Percentiles rank a stretch among this genome's conserved stretches.
Conservation (phyloP, 129 eudicot species). For the Kitagawia praeruptora region DNA sequence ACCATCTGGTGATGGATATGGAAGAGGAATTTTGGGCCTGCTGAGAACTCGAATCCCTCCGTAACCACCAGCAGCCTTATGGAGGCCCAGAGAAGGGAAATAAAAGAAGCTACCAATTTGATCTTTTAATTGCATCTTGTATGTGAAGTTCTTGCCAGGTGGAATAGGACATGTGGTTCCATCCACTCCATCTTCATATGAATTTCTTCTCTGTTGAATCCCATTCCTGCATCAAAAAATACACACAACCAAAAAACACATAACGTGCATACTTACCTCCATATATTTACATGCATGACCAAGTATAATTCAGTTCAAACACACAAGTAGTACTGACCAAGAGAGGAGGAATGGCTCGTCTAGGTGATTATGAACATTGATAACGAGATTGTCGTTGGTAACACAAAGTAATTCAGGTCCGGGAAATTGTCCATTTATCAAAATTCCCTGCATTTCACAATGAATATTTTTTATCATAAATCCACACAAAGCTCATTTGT, state of each 20-base stretch:
- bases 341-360: slow-evolving; percentile 7
- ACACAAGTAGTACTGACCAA: not conserved
- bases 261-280: not conserved
- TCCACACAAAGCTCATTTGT: not conserved
- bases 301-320: not conserved
- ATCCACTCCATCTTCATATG: slow-evolving; percentile 3
- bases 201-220: slow-evolving; percentile 1
- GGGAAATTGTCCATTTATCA: slow-evolving; percentile 6
- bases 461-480: not conserved
- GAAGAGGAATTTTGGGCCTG: slow-evolving; percentile 3
- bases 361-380: not conserved
- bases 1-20: not conserved
- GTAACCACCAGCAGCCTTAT: not conserved
- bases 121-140: slow-evolving; percentile 2
- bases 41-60: not conserved
- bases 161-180: slow-evolving; percentile 9
- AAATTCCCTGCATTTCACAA: not conserved
- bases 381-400: not conserved
- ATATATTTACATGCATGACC: not conserved
- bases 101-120: slow-evolving; percentile 8
- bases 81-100: slow-evolving; percentile 3
- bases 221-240: not conserved
- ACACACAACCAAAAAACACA: no score
- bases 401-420: not conserved
- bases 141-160: slow-evolving; percentile 7